Evolutionary conservation across 2,329 filamentous ascomycete species (phyloP).

Genomic region (Aspergillus persii): DNA sequence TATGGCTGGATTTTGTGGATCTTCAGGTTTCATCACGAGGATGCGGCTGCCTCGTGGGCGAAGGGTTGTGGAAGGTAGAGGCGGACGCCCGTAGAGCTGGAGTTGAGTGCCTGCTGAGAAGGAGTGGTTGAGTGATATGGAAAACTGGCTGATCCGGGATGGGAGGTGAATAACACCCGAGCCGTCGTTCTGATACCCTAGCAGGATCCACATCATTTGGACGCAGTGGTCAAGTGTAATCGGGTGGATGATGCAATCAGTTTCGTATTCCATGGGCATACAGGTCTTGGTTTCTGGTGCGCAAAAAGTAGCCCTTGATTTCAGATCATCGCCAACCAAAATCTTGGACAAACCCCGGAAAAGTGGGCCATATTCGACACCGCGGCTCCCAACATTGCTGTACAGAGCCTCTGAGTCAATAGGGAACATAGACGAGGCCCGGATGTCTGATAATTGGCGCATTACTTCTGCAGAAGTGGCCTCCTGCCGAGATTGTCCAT

Average conservation of each 20-base stretch:
- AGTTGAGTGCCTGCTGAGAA: background rate
- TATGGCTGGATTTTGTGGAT: background rate
- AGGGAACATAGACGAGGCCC: background rate
- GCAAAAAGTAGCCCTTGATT: background rate
- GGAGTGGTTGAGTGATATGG: background rate
- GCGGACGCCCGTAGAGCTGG: background rate
- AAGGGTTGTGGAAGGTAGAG: background rate
- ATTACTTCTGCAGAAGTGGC: background rate
- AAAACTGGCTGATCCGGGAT: background rate
- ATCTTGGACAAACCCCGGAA: background rate
- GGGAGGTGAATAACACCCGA: background rate
- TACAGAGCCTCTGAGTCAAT: background rate
- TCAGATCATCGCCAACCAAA: background rate
- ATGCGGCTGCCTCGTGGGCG: background rate
- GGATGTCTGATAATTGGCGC: background rate
- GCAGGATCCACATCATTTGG: background rate
- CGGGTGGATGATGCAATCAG: background rate
- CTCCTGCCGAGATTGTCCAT: background rate
- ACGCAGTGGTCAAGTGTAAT: background rate
- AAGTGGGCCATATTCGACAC: background rate
- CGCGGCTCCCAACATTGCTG: background rate
- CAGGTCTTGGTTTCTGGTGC: background rate
- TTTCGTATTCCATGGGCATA: background rate
- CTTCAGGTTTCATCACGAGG: background rate
- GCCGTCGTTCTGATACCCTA: background rate